Evolutionary conservation across 306 rosid species (phyloP), one percentile per base, ranked within the genome.

Genomic region (Cyamopsis tetragonoloba): DNA sequence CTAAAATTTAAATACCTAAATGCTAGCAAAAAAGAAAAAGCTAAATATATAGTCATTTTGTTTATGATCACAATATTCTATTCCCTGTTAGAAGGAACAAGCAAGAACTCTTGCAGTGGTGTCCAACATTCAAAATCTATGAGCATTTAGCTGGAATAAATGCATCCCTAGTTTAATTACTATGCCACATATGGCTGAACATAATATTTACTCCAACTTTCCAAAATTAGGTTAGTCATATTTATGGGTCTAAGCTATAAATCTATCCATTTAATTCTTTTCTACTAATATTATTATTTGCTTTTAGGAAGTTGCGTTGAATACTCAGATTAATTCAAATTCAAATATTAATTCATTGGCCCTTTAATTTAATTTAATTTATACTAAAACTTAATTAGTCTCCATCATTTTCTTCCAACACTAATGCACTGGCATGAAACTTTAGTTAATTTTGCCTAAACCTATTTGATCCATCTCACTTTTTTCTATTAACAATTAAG

Each of bases 341-440:
- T 14, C 1, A 65, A 65, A 51, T 66, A 42, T 19, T 1, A 73
- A 67, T 67, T 67, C 68, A 73, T 59, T 73, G 71, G 3, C 44
- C 51, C 32, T 43, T 41, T n/a, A n/a, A n/a, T n/a, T n/a, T n/a
- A n/a, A n/a, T n/a, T n/a, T n/a, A n/a, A n/a, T n/a, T n/a, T n/a
- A n/a, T n/a, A n/a, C n/a, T n/a, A n/a, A n/a, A n/a, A n/a, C n/a
- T n/a, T n/a, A n/a, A n/a, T n/a, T n/a, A n/a, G 68, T 71, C 77
- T 60, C 56, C 62, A 73, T 74, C 66, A 79, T 68, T 79, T 47
- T 69, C 59, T 37, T 69, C 59, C 80, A 74, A 68, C 72, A 62
- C 74, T 74, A 47, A 43, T 70, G 70, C 75, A 68, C 66, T 70
- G 78, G 22, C 66, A 58, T 56, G 14, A 42, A 66, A 55, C 42